phyloP scores from a whole-genome alignment of 352 stramenopile species.

The Phytophthora ramorum region DNA sequence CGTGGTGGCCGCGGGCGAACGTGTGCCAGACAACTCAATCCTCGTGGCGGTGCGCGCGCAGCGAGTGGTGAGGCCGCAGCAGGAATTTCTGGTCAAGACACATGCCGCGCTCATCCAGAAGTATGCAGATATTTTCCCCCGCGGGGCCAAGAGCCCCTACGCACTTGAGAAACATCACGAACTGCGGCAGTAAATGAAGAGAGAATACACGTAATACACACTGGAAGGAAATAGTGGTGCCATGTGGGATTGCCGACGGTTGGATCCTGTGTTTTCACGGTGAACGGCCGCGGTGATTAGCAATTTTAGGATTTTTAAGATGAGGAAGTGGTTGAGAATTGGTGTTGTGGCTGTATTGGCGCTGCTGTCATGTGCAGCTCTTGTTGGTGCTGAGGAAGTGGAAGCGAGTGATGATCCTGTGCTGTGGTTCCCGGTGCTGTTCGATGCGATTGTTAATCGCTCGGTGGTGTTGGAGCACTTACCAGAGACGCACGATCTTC shows the following conservation, averaged over 20 bases:
- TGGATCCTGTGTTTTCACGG: constrained; percentile 12
- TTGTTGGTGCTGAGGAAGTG: not conserved
- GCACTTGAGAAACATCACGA: constrained; percentile 86
- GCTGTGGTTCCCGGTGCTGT: constrained; percentile 46
- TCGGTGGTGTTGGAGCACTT: constrained; percentile 38
- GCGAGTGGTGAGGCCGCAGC: constrained; percentile 64
- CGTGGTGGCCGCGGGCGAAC: constrained; percentile 67
- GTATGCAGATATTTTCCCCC: constrained; percentile 74
- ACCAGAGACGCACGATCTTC: constrained; percentile 29
- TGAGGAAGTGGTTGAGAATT: not conserved
- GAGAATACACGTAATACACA: not conserved
- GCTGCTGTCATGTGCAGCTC: constrained; percentile 1
- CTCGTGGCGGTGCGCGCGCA: constrained; percentile 64
- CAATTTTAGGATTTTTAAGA: constrained; percentile 18
- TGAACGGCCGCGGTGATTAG: constrained; percentile 29
- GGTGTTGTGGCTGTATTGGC: constrained; percentile 5
- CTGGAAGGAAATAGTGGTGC: too few relatives aligned
- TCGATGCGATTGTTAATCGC: constrained; percentile 26
- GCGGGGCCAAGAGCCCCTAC: constrained; percentile 74
- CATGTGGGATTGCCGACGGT: not conserved
- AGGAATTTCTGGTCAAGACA: constrained; percentile 69
- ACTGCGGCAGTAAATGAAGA: constrained; percentile 38
- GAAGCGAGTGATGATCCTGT: not conserved
- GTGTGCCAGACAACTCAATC: constrained; percentile 75
- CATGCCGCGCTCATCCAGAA: constrained; percentile 67